These are phyloP conservation scores for Puccinia horiana DNA, from an alignment of 1,284 basidiomycete genomes.

Conservation along the genomic window DNA sequence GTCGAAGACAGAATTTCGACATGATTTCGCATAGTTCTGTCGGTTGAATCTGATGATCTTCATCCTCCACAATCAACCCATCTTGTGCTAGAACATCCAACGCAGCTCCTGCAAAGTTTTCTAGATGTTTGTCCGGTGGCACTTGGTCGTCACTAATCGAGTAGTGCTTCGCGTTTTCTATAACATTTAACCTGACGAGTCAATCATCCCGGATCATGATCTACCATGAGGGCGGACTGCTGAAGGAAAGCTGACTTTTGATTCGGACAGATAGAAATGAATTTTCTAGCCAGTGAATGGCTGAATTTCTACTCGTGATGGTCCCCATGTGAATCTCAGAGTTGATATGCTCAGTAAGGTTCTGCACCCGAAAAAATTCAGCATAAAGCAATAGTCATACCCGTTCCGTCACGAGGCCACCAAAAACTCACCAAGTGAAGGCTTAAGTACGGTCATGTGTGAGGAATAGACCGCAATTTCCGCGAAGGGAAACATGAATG, in stretches of 20 bases:
- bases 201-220: background rate
- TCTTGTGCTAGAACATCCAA: slow-evolving; percentile 34
- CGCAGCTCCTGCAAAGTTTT: slow-evolving; percentile 5
- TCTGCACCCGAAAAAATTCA: slow-evolving; percentile 56
- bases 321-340: slow-evolving; percentile 78
- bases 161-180: slow-evolving; percentile 49
- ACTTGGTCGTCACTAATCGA: slow-evolving; percentile 27
- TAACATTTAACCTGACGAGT: background rate
- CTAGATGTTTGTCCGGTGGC: slow-evolving; percentile 31
- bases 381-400: background rate
- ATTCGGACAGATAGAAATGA: slow-evolving; percentile 48
- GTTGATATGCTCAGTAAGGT: slow-evolving; percentile 84
- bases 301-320: slow-evolving; percentile 29
- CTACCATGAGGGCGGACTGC: background rate
- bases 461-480: background rate
- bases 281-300: slow-evolving; percentile 47
- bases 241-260: slow-evolving; percentile 19
- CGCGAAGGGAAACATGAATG: background rate
- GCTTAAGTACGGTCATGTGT: background rate
- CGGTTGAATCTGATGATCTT: slow-evolving; percentile 25
- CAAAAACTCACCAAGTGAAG: slow-evolving; percentile 35
- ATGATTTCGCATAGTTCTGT: slow-evolving; percentile 49
- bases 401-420: background rate
- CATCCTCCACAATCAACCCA: slow-evolving; percentile 39
- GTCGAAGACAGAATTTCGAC: slow-evolving; percentile 42